Percentiles rank a stretch among this genome's conserved stretches.
phyloP scores from a whole-genome alignment of 495 filamentous ascomycete genomes.

The Aspergillus diversus region DNA sequence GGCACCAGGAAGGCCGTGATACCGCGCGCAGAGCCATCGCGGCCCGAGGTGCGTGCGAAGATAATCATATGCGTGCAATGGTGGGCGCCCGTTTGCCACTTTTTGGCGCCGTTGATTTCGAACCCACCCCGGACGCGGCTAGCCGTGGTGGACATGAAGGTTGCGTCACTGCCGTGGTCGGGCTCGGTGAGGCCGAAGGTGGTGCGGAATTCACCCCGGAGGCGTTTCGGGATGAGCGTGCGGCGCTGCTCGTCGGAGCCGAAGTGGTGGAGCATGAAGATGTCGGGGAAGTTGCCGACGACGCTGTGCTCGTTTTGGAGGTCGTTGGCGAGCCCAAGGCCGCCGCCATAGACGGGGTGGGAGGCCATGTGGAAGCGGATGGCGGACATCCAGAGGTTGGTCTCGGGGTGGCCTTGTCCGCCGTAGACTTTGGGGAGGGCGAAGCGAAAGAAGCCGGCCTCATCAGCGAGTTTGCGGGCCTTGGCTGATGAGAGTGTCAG shows the following conservation, averaged over 20 bases:
- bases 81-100: constrained; percentile 66
- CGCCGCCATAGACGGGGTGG: constrained; percentile 45
- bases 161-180: constrained; percentile 62
- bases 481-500: constrained; percentile 24
- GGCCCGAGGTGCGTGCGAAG: constrained; percentile 57
- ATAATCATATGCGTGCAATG: constrained; percentile 60
- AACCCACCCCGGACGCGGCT: constrained; percentile 40
- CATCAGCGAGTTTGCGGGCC: constrained; percentile 50
- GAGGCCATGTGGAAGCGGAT: constrained; percentile 60
- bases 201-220: constrained; percentile 51
- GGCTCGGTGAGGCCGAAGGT: constrained; percentile 66
- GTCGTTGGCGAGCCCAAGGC: constrained; percentile 62
- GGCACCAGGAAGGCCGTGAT: constrained; percentile 64
- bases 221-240: constrained; percentile 50
- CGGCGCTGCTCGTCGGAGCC: constrained; percentile 53
- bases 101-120: constrained; percentile 58
- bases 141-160: constrained; percentile 58
- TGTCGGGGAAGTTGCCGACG: constrained; percentile 61
- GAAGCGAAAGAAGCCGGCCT: constrained; percentile 61
- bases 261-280: constrained; percentile 61
- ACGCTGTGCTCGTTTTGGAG: constrained; percentile 63
- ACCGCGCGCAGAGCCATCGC: constrained; percentile 48
- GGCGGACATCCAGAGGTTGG: constrained; percentile 63
- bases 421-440: constrained; percentile 57
- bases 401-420: constrained; percentile 47